These are phyloP conservation scores for Pythium rishiriense DNA, from an alignment of 352 stramenopile species.

Conservation along the genomic window DNA sequence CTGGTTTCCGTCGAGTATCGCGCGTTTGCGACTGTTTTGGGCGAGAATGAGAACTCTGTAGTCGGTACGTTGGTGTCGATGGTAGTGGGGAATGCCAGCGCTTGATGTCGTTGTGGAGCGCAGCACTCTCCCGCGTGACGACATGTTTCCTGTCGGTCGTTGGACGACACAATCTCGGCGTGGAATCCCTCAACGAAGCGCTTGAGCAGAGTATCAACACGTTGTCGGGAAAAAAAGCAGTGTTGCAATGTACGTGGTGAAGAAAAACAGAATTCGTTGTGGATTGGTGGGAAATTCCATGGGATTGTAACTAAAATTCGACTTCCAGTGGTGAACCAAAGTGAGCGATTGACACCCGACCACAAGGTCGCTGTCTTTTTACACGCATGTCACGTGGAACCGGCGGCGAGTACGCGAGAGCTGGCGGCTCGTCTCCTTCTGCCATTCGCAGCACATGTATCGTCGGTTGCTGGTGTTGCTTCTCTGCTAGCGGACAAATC, in stretches of 20 bases:
- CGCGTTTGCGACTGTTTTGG: slow-evolving; percentile 13
- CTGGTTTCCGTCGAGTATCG: slow-evolving; percentile 14
- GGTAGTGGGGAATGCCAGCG: neutral
- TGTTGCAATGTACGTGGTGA: slow-evolving; percentile 10
- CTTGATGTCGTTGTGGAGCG: neutral
- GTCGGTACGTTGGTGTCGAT: neutral
- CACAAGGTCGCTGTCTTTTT: slow-evolving; percentile 18
- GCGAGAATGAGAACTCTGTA: neutral
- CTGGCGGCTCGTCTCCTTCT: slow-evolving; percentile 8
- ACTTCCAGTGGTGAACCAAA: slow-evolving; percentile 9
- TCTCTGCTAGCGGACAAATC: slow-evolving; percentile 15
- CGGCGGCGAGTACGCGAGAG: slow-evolving; percentile 9
- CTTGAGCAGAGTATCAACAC: neutral
- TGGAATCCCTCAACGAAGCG: slow-evolving; percentile 4
- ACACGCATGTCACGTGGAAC: slow-evolving; percentile 9
- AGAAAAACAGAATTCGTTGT: neutral
- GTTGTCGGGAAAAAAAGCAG: neutral
- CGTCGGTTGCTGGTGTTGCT: slow-evolving; percentile 1
- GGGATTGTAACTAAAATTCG: neutral
- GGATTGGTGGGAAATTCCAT: no score
- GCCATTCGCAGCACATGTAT: neutral
- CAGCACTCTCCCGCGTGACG: slow-evolving; percentile 14
- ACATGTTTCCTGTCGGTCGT: slow-evolving; percentile 9
- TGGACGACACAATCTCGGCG: neutral
- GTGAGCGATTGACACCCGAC: slow-evolving; percentile 6